Percentiles rank a stretch among this genome's conserved stretches.
phyloP scores from a whole-genome alignment of 192 early-diverging fungal species.

The Dissophora globulifera region DNA sequence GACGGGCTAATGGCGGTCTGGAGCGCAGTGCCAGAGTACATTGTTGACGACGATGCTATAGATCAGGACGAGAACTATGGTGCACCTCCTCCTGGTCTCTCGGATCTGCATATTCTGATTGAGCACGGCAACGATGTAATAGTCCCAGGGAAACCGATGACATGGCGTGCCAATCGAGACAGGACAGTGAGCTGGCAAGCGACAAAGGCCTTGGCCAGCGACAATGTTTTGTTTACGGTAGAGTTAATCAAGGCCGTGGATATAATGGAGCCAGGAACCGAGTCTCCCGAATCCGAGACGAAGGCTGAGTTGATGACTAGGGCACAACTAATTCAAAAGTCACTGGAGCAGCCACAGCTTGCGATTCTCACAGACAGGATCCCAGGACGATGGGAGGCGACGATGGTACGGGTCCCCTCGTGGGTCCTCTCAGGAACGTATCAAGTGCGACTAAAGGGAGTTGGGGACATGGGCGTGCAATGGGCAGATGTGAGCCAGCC shows the following conservation, averaged over 20 bases:
- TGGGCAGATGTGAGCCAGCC: slow-evolving; percentile 48
- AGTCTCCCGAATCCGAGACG: background rate
- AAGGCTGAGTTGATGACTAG: background rate
- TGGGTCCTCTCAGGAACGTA: slow-evolving; percentile 29
- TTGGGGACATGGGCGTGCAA: background rate
- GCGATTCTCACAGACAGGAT: slow-evolving; percentile 30
- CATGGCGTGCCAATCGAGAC: slow-evolving; percentile 42
- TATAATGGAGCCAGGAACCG: background rate
- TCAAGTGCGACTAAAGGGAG: slow-evolving; percentile 18
- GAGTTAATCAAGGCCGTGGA: slow-evolving; percentile 17
- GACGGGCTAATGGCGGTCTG: slow-evolving; percentile 14
- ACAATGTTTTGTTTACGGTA: slow-evolving; percentile 1
- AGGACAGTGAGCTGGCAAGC: slow-evolving; percentile 24
- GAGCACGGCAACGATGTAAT: slow-evolving; percentile 11
- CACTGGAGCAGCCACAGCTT: background rate
- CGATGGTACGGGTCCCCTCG: slow-evolving; percentile 19
- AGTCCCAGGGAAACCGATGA: background rate
- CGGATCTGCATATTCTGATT: slow-evolving; percentile 10
- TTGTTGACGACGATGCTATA: slow-evolving; percentile 4
- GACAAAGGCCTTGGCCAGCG: background rate
- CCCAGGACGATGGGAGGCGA: slow-evolving; percentile 20
- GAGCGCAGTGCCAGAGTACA: background rate
- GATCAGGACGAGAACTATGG: slow-evolving; percentile 14
- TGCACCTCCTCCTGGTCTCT: background rate
- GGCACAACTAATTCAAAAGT: slow-evolving; percentile 1